Conservation (phyloP, 1,139 yeast genomes). For the Geotrichum bryndzae region DNA sequence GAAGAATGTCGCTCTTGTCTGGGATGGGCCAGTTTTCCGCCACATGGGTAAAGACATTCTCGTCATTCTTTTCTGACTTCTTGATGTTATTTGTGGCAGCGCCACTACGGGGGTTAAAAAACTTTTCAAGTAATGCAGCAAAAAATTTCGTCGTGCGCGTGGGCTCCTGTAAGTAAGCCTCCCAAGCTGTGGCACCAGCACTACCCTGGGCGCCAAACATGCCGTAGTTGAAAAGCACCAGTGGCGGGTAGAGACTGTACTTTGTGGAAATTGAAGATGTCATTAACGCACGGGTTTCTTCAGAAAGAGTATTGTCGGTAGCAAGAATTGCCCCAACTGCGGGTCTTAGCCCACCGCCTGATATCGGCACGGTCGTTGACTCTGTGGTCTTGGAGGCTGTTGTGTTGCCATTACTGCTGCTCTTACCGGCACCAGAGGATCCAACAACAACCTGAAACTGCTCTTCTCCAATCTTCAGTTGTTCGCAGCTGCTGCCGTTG, state of each 20-base stretch:
- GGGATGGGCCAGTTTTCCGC: constrained; percentile 69
- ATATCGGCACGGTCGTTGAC: background rate
- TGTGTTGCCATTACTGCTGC: constrained; percentile 18
- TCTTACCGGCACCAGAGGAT: background rate
- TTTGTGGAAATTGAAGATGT: constrained; percentile 39
- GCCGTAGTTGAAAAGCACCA: constrained; percentile 48
- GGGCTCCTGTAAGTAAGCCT: background rate
- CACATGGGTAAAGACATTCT: constrained; percentile 48
- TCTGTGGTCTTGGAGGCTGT: constrained; percentile 21
- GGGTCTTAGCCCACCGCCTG: background rate
- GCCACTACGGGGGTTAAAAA: constrained; percentile 9
- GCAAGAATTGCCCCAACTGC: background rate
- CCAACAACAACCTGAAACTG: constrained; percentile 2
- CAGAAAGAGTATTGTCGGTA: background rate
- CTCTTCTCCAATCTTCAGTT: constrained; percentile 9
- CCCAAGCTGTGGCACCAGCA: constrained; percentile 42
- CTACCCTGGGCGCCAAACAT: constrained; percentile 19
- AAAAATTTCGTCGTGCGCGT: constrained; percentile 7
- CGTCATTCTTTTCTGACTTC: constrained; percentile 30
- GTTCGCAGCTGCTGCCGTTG: background rate
- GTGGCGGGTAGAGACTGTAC: constrained; percentile 62
- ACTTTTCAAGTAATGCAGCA: background rate
- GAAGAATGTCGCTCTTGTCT: constrained; percentile 31
- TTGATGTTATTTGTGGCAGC: constrained; percentile 21
- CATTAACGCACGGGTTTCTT: background rate